Percentiles rank a stretch among this genome's conserved stretches.
Conservation (phyloP, 2,329 filamentous ascomycete genomes). For the Aspergillus brasiliensis region DNA sequence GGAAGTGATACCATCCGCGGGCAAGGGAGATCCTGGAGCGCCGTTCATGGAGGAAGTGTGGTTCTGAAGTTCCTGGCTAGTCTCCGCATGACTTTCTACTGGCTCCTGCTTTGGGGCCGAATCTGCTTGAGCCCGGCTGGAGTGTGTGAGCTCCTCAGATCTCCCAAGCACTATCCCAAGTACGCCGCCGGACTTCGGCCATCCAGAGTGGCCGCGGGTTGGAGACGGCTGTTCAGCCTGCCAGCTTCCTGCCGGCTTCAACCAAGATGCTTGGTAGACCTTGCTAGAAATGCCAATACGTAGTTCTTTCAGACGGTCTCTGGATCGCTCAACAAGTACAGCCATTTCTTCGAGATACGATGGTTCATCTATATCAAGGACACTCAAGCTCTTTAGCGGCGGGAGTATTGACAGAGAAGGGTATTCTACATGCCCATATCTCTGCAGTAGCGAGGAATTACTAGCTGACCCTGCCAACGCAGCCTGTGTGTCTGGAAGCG, state of each 20-base stretch:
- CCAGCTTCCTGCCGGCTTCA: conserved; percentile 26
- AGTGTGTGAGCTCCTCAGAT: not conserved
- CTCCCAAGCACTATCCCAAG: conserved; percentile 32
- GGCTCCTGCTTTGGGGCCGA: conserved; percentile 9
- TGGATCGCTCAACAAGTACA: conserved; percentile 71
- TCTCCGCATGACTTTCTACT: not conserved
- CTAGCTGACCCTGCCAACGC: conserved; percentile 18
- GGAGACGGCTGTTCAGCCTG: conserved; percentile 17
- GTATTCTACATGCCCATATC: conserved; percentile 67
- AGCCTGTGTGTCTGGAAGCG: conserved; percentile 21
- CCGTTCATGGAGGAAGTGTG: not conserved
- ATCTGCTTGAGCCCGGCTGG: not conserved
- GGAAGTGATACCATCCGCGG: not conserved
- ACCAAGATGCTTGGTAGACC: conserved; percentile 29
- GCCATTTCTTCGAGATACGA: conserved; percentile 82
- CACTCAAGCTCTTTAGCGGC: conserved; percentile 71
- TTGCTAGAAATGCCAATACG: conserved; percentile 68
- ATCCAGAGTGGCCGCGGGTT: conserved; percentile 20
- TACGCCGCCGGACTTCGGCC: conserved; percentile 38
- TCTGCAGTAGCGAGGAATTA: conserved; percentile 47
- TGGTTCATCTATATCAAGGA: conserved; percentile 80
- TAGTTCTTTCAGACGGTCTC: conserved; percentile 67
- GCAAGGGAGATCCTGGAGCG: not conserved
- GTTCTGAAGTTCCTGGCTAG: not conserved
- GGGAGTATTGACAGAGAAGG: conserved; percentile 79